These are phyloP conservation scores for Aulographum hederae DNA, from an alignment of 2,329 filamentous ascomycete species.

Conservation along the genomic window DNA sequence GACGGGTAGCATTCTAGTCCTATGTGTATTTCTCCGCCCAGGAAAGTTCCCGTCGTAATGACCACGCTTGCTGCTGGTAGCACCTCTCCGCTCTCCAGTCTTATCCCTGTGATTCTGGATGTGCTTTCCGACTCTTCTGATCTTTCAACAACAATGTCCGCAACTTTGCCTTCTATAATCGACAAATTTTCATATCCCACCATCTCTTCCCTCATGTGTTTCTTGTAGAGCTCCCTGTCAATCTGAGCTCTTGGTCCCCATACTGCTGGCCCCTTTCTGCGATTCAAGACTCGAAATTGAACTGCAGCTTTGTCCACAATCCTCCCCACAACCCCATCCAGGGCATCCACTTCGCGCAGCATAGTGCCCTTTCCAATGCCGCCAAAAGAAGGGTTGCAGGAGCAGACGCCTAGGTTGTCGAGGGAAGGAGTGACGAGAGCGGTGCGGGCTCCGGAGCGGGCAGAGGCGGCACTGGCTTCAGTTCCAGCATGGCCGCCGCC, in stretches of 20 bases:
- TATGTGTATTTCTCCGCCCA: slow-evolving; percentile 80
- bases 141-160: slow-evolving; percentile 66
- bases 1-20: slow-evolving; percentile 65
- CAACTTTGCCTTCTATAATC: slow-evolving; percentile 72
- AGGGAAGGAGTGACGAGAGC: slow-evolving; percentile 76
- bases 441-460: slow-evolving; percentile 72
- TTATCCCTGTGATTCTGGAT: slow-evolving; percentile 65
- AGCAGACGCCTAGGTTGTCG: slow-evolving; percentile 84
- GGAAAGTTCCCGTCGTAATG: slow-evolving; percentile 90
- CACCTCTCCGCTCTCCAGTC: slow-evolving; percentile 72
- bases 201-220: slow-evolving; percentile 79
- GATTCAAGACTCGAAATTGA: slow-evolving; percentile 83
- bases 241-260: slow-evolving; percentile 97
- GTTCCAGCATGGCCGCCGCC: slow-evolving; percentile 91
- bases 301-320: slow-evolving; percentile 87
- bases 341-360: slow-evolving; percentile 81
- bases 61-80: slow-evolving; percentile 67
- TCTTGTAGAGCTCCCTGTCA: slow-evolving; percentile 74
- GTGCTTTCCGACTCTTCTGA: slow-evolving; percentile 27
- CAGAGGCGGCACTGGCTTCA: slow-evolving; percentile 82
- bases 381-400: slow-evolving; percentile 91
- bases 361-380: slow-evolving; percentile 98
- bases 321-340: slow-evolving; percentile 75
- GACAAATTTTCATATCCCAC: slow-evolving; percentile 58
- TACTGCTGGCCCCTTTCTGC: slow-evolving; percentile 80